Percentiles rank a stretch among this genome's conserved stretches.
Conservation (phyloP, 306 rosid genomes). For the Sphenostylis stenocarpa region DNA sequence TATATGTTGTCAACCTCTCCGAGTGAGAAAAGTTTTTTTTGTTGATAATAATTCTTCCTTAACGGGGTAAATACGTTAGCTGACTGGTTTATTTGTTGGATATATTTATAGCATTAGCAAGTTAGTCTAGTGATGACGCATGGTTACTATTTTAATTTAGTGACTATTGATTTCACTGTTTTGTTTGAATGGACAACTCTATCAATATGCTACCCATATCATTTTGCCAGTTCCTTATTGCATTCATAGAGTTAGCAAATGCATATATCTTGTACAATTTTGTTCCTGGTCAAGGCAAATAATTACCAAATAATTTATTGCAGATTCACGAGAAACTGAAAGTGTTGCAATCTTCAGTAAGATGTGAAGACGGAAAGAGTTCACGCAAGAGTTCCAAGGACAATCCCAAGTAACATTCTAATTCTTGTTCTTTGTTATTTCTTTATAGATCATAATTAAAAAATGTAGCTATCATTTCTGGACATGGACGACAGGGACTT, state of each 20-base stretch:
- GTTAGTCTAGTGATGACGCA: not conserved
- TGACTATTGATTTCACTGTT: slow-evolving; percentile 3
- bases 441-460: slow-evolving; percentile 21
- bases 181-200: slow-evolving; percentile 17
- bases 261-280: slow-evolving; percentile 2
- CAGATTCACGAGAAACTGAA: slow-evolving; percentile 74
- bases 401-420: slow-evolving; percentile 53
- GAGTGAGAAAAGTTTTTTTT: not conserved
- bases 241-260: not conserved
- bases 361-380: slow-evolving; percentile 53
- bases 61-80: not conserved
- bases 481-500: not conserved
- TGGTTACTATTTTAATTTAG: not conserved
- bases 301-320: slow-evolving; percentile 23
- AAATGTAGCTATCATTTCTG: not conserved
- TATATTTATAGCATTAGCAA: not conserved
- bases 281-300: slow-evolving; percentile 27
- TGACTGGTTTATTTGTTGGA: not conserved
- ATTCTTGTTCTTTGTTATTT: slow-evolving; percentile 14
- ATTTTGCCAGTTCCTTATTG: slow-evolving; percentile 21
- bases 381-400: slow-evolving; percentile 51
- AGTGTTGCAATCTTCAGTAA: slow-evolving; percentile 53
- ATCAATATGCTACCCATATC: slow-evolving; percentile 2
- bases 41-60: not conserved
- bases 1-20: not conserved